phyloP scores from a whole-genome alignment of 2,329 filamentous ascomycete species.

The Trematosphaeria pertusa region DNA sequence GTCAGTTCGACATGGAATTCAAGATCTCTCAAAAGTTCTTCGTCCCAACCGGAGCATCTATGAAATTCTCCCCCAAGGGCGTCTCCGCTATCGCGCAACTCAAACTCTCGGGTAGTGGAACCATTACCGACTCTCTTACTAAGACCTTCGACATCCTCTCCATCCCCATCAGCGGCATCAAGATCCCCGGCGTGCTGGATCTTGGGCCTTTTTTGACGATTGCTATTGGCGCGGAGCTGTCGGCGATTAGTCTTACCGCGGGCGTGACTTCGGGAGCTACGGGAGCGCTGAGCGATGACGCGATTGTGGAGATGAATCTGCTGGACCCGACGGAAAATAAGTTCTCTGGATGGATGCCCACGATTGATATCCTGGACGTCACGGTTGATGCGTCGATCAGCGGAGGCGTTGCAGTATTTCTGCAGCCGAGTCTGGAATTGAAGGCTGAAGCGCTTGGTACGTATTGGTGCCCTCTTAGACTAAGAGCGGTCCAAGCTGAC shows the following conservation, averaged over 20 bases:
- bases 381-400: slow-evolving; percentile 21
- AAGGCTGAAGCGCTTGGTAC: slow-evolving; percentile 19
- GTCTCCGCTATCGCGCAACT: slow-evolving; percentile 24
- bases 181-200: slow-evolving; percentile 27
- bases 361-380: slow-evolving; percentile 15
- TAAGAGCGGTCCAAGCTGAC: slow-evolving; percentile 1
- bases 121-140: slow-evolving; percentile 17
- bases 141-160: slow-evolving; percentile 20
- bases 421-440: slow-evolving; percentile 22
- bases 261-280: slow-evolving; percentile 18
- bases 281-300: slow-evolving; percentile 19
- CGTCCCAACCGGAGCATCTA: slow-evolving; percentile 24
- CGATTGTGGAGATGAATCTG: slow-evolving; percentile 23
- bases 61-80: slow-evolving; percentile 24
- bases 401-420: slow-evolving; percentile 17
- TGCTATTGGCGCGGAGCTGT: slow-evolving; percentile 21
- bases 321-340: slow-evolving; percentile 22
- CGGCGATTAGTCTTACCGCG: slow-evolving; percentile 14
- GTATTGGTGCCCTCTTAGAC: background rate
- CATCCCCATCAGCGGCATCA: slow-evolving; percentile 23
- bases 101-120: slow-evolving; percentile 21
- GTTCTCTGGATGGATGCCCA: slow-evolving; percentile 26
- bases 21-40: slow-evolving; percentile 21
- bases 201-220: slow-evolving; percentile 29
- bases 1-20: slow-evolving; percentile 30